Conservation (phyloP, 2,329 filamentous ascomycete genomes). For the Ascosphaera aggregata region DNA sequence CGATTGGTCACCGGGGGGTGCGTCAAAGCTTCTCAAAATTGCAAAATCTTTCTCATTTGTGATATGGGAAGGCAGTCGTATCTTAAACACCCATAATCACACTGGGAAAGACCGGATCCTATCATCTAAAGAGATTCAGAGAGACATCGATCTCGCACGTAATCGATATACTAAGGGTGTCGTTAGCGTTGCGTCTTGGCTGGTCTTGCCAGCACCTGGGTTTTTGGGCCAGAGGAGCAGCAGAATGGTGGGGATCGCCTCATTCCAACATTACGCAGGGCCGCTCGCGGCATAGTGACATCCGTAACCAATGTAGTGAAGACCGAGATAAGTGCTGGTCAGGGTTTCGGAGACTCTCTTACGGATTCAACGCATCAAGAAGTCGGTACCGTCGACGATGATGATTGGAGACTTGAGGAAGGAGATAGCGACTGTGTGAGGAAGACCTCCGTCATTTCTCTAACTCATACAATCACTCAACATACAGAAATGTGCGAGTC, state of each 20-base stretch:
- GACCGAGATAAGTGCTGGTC: conserved; percentile 17
- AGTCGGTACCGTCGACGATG: conserved; percentile 4
- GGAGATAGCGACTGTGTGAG: conserved; percentile 7
- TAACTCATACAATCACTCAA: conserved; percentile 17
- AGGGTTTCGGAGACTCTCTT: neutral
- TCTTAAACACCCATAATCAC: conserved; percentile 15
- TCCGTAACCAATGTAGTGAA: conserved; percentile 16
- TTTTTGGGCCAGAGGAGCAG: conserved; percentile 13
- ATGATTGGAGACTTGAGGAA: conserved; percentile 2
- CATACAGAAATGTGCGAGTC: conserved; percentile 12
- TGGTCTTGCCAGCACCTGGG: conserved; percentile 17
- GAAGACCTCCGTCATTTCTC: conserved; percentile 19
- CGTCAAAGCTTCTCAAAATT: conserved; percentile 14
- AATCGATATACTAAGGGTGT: conserved; percentile 18
- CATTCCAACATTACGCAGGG: conserved; percentile 19
- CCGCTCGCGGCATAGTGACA: conserved; percentile 19
- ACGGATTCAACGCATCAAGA: conserved; percentile 5
- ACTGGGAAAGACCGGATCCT: conserved; percentile 11
- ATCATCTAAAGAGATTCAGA: conserved; percentile 11
- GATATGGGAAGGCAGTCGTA: conserved; percentile 18
- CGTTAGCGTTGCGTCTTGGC: conserved; percentile 17
- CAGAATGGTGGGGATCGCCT: conserved; percentile 18
- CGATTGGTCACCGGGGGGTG: conserved; percentile 34
- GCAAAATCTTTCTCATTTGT: conserved; percentile 17
- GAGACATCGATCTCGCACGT: conserved; percentile 13